A percentile compares a stretch with the other conserved stretches of the same genome.
phyloP scores from a whole-genome alignment of 805 yeast genomes.

The Wickerhamomyces chaumierensis region DNA sequence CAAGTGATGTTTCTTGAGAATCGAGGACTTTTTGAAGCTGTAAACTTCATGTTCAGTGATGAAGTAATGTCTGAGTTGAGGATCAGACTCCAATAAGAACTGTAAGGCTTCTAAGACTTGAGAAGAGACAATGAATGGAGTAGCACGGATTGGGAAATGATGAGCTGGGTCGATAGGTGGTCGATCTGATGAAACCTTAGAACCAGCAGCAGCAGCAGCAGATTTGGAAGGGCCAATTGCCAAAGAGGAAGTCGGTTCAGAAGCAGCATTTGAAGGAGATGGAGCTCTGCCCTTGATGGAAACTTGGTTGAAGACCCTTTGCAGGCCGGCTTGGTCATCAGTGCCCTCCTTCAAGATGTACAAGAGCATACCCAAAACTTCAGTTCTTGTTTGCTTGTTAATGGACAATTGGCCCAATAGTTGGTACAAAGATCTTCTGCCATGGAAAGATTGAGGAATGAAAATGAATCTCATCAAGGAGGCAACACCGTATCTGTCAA shows the following conservation, averaged over 20 bases:
- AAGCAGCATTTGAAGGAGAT: conserved; percentile 2
- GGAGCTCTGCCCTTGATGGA: conserved; percentile 21
- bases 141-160: conserved; percentile 42
- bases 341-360: conserved; percentile 72
- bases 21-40: conserved; percentile 22
- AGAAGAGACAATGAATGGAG: conserved; percentile 62
- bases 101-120: conserved; percentile 71
- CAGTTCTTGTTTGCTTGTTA: conserved; percentile 70
- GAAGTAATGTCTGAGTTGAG: conserved; percentile 61
- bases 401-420: conserved; percentile 57
- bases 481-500: conserved; percentile 69
- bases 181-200: conserved; percentile 10
- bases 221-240: no score
- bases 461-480: conserved; percentile 61
- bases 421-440: conserved; percentile 53
- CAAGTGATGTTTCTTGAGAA: conserved; percentile 23
- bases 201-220: conserved; percentile 6
- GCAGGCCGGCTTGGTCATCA: conserved; percentile 45
- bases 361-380: conserved; percentile 56
- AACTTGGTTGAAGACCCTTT: conserved; percentile 47
- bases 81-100: conserved; percentile 54
- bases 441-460: conserved; percentile 55
- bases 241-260: background rate
- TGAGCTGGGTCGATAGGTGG: conserved; percentile 30
- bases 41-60: conserved; percentile 63